Evolutionary conservation across 495 filamentous ascomycete species (phyloP).

Genomic region (Geoglossum glabrum): DNA sequence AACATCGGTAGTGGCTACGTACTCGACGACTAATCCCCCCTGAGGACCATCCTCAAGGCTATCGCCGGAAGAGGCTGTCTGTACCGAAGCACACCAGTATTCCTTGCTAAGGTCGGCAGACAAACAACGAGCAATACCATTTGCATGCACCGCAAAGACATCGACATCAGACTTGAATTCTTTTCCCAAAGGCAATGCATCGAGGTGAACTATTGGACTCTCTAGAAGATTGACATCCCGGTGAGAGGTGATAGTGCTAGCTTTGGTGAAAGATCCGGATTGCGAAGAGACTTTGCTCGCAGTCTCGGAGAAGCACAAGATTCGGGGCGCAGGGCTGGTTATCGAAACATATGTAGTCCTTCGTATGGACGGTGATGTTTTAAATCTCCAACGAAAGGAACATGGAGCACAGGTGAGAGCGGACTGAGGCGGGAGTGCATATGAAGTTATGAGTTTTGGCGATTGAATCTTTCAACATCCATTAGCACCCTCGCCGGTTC

Average conservation of each 20-base stretch:
- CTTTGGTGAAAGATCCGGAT: background rate
- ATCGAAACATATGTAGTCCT: constrained; percentile 53
- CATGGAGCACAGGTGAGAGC: constrained; percentile 57
- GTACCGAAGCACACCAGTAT: constrained; percentile 13
- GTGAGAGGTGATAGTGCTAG: background rate
- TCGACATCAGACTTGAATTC: constrained; percentile 11
- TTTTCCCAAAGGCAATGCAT: constrained; percentile 18
- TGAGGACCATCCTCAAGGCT: background rate
- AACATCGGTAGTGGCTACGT: constrained; percentile 18
- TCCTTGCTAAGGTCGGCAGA: constrained; percentile 23
- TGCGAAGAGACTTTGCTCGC: constrained; percentile 20
- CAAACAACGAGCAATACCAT: constrained; percentile 31
- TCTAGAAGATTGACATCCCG: background rate
- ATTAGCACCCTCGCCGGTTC: constrained; percentile 5
- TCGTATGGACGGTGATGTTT: constrained; percentile 28
- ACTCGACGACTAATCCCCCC: constrained; percentile 15
- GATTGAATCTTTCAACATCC: constrained; percentile 41
- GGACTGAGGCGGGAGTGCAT: constrained; percentile 65
- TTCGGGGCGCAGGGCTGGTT: constrained; percentile 26
- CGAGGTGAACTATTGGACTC: constrained; percentile 10
- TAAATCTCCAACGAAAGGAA: constrained; percentile 44
- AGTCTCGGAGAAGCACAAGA: constrained; percentile 34
- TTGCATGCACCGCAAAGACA: constrained; percentile 12
- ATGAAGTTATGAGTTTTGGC: constrained; percentile 63
- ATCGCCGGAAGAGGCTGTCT: constrained; percentile 4